These are phyloP conservation scores for Geoglossum cookeanum DNA, from an alignment of 2,329 filamentous ascomycete genomes.

Conservation along the genomic window DNA sequence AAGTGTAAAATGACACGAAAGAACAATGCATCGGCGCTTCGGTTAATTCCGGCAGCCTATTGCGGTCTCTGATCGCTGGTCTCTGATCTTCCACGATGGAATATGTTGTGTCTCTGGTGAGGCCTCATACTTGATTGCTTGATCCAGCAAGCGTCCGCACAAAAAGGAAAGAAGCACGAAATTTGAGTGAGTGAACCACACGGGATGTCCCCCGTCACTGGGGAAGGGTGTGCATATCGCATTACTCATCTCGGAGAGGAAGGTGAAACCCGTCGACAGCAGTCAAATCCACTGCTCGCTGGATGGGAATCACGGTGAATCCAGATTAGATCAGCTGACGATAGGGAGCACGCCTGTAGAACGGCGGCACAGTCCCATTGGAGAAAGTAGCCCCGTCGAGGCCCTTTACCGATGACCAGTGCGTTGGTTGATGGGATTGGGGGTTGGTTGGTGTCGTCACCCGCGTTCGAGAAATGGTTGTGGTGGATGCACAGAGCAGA, in stretches of 20 bases:
- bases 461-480: not conserved
- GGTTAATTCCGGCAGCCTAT: not conserved
- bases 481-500: not conserved
- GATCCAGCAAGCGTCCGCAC: too few species aligned
- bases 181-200: not conserved
- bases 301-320: too few species aligned
- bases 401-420: too few species aligned
- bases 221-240: not conserved
- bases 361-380: too few species aligned
- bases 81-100: too few species aligned
- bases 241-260: not conserved
- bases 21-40: not conserved
- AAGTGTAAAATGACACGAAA: not conserved
- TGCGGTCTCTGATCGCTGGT: too few species aligned
- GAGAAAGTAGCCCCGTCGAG: not conserved
- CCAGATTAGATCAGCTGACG: not conserved
- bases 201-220: too few species aligned
- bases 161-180: not conserved
- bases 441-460: not conserved
- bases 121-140: too few species aligned
- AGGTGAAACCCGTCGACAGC: too few species aligned
- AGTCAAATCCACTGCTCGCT: too few species aligned
- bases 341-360: too few species aligned
- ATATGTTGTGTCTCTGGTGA: too few species aligned
- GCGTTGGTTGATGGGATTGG: not conserved